Conservation (phyloP, 1,139 yeast species). For the Zygoascus meyerae region DNA sequence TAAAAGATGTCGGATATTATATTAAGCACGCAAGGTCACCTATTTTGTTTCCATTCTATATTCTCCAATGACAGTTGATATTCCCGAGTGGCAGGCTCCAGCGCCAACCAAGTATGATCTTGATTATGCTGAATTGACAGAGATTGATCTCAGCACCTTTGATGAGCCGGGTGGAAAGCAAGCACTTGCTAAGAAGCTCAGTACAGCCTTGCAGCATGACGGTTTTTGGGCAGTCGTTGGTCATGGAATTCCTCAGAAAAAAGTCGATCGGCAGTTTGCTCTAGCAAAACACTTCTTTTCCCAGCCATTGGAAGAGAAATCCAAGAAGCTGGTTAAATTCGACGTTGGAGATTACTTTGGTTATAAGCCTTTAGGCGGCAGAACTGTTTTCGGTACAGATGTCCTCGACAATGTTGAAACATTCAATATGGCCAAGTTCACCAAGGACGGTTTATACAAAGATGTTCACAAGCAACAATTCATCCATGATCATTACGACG, state of each 20-base stretch:
- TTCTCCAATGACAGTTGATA: too few relatives aligned
- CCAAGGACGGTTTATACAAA: constrained; percentile 9
- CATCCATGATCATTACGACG: constrained; percentile 10
- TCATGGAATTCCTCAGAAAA: constrained; percentile 13
- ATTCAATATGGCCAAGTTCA: constrained; percentile 17
- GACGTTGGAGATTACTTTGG: constrained; percentile 15
- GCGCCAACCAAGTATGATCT: constrained; percentile 14
- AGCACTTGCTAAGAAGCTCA: constrained; percentile 12
- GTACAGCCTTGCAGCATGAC: constrained; percentile 13
- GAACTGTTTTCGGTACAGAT: constrained; percentile 14
- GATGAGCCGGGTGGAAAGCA: constrained; percentile 14
- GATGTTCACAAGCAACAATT: constrained; percentile 8
- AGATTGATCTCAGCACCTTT: constrained; percentile 13
- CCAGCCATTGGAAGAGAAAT: constrained; percentile 12
- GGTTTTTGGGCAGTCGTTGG: constrained; percentile 17
- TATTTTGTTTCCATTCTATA: too few relatives aligned
- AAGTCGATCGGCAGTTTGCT: constrained; percentile 14
- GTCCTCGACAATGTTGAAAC: constrained; percentile 16
- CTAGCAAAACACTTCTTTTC: constrained; percentile 13
- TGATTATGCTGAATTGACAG: constrained; percentile 15
- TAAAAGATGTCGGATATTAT: too few relatives aligned
- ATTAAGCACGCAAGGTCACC: too few relatives aligned
- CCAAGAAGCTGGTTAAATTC: constrained; percentile 10
- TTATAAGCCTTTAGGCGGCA: constrained; percentile 13
- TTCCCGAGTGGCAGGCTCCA: constrained; percentile 9